A percentile compares a stretch with the other conserved stretches of the same genome.
Evolutionary conservation across 208 protist genomes (phyloP).

Genomic region (Angomonas ambiguus): DNA sequence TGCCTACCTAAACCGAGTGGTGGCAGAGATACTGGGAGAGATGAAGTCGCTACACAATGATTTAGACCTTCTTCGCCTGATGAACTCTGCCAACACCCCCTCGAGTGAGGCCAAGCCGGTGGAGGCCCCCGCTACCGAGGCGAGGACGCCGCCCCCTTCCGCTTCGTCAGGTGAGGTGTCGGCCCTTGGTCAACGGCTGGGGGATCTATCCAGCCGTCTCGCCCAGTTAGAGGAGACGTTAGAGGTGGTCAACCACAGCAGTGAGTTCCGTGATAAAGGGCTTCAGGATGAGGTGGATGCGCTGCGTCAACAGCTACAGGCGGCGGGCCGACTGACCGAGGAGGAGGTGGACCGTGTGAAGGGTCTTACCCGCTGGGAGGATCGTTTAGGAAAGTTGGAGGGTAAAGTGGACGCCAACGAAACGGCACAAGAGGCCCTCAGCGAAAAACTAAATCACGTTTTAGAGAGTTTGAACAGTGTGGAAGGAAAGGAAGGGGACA

Average conservation of each 20-base stretch:
- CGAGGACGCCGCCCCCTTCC: neutral
- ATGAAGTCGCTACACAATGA: slow-evolving; percentile 77
- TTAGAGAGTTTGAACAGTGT: slow-evolving; percentile 4
- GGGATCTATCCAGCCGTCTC: slow-evolving; percentile 18
- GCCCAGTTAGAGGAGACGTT: slow-evolving; percentile 26
- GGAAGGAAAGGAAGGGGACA: slow-evolving; percentile 11
- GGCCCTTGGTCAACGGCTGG: neutral
- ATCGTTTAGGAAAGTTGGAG: slow-evolving; percentile 24
- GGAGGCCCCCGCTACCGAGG: neutral
- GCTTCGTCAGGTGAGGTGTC: neutral
- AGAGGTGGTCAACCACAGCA: slow-evolving; percentile 19
- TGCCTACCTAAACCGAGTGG: slow-evolving; percentile 83
- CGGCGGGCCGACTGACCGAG: slow-evolving; percentile 26
- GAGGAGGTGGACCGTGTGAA: slow-evolving; percentile 38
- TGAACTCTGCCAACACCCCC: neutral
- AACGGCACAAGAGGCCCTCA: slow-evolving; percentile 40
- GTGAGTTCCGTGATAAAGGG: slow-evolving; percentile 19
- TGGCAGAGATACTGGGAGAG: slow-evolving; percentile 83
- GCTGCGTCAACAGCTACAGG: slow-evolving; percentile 25
- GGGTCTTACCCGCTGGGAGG: slow-evolving; percentile 15
- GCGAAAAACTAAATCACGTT: slow-evolving; percentile 12
- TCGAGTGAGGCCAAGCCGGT: neutral
- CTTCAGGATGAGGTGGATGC: slow-evolving; percentile 36
- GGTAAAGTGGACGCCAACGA: slow-evolving; percentile 23
- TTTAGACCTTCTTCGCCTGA: slow-evolving; percentile 56